phyloP scores from a whole-genome alignment of 768 basidiomycete species.

The Megacollybia marginata region DNA sequence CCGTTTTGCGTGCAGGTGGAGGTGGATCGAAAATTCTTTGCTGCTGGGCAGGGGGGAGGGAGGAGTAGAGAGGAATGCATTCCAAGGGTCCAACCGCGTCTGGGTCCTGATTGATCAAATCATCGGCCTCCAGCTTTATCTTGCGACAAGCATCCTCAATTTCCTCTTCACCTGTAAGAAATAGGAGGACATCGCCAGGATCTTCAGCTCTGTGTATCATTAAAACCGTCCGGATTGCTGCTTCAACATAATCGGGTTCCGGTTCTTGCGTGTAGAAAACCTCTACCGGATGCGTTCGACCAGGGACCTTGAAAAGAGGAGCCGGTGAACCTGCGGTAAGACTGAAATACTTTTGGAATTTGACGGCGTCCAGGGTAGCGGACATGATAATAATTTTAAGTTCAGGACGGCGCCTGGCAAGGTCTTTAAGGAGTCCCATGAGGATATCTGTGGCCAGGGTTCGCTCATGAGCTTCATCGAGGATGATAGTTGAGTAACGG shows the following conservation, averaged over 20 bases:
- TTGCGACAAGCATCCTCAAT: constrained; percentile 95
- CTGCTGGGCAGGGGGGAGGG: constrained; percentile 89
- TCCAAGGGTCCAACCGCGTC: constrained; percentile 76
- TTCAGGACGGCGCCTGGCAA: constrained; percentile 75
- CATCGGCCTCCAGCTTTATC: constrained; percentile 87
- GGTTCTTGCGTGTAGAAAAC: constrained; percentile 91
- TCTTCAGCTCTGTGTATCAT: constrained; percentile 98
- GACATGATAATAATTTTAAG: constrained; percentile 99
- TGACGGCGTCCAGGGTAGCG: constrained; percentile 92
- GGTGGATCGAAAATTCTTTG: constrained; percentile 94
- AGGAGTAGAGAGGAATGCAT: constrained; percentile 93
- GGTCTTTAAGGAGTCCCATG: constrained; percentile 89
- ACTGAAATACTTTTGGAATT: constrained; percentile 93
- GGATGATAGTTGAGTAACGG: constrained; percentile 95
- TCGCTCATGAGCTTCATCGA: constrained; percentile 98
- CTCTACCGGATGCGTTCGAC: constrained; percentile 92
- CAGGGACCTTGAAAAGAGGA: constrained; percentile 86
- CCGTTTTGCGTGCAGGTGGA: constrained; percentile 51
- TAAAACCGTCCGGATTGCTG: constrained; percentile 90
- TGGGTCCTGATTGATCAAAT: constrained; percentile 63
- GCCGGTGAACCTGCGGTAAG: constrained; percentile 39
- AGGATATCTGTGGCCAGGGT: constrained; percentile 97
- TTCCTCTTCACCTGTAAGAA: constrained; percentile 97
- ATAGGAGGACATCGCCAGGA: constrained; percentile 85
- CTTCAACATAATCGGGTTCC: constrained; percentile 94